phyloP scores from a whole-genome alignment of 257 asterid genomes.

The Avicennia marina region DNA sequence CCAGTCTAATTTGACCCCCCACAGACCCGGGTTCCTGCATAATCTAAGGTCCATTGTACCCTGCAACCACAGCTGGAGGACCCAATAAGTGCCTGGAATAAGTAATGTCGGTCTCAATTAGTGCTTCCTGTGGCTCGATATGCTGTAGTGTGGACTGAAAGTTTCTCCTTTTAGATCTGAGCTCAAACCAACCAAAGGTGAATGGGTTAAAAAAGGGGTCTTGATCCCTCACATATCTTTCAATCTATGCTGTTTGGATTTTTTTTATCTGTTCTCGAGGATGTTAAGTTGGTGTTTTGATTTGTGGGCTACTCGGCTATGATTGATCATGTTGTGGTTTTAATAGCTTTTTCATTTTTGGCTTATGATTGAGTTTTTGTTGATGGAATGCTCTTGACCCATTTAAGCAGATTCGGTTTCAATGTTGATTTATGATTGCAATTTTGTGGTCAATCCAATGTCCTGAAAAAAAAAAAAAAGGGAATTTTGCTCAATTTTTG shows the following conservation, averaged over 20 bases:
- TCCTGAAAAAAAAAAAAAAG: not conserved
- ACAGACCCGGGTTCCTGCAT: not conserved
- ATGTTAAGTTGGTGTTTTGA: slow-evolving; percentile 12
- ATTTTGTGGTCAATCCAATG: slow-evolving; percentile 12
- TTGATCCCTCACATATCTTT: too few species aligned
- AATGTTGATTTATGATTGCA: not conserved
- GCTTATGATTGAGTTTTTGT: slow-evolving; percentile 1
- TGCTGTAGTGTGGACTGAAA: not conserved
- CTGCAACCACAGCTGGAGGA: slow-evolving; percentile 16
- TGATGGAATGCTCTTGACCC: too few species aligned
- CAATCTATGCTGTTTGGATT: not conserved
- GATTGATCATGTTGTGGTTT: too few species aligned
- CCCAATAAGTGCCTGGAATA: slow-evolving; percentile 18
- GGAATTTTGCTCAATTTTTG: not conserved
- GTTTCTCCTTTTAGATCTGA: slow-evolving; percentile 28
- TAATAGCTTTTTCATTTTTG: not conserved
- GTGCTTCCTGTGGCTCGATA: slow-evolving; percentile 15
- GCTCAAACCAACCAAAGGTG: slow-evolving; percentile 21
- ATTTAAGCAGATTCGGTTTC: slow-evolving; percentile 8
- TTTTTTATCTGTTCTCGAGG: not conserved
- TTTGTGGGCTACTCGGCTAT: slow-evolving; percentile 12
- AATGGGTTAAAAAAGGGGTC: not conserved
- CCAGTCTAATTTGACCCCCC: slow-evolving; percentile 14
- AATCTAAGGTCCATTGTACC: too few species aligned
- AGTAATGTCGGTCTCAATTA: slow-evolving; percentile 21